Base-by-base conservation (phyloP, 352 stramenopile genomes). In the Thalassiosira mediterranea region DNA sequence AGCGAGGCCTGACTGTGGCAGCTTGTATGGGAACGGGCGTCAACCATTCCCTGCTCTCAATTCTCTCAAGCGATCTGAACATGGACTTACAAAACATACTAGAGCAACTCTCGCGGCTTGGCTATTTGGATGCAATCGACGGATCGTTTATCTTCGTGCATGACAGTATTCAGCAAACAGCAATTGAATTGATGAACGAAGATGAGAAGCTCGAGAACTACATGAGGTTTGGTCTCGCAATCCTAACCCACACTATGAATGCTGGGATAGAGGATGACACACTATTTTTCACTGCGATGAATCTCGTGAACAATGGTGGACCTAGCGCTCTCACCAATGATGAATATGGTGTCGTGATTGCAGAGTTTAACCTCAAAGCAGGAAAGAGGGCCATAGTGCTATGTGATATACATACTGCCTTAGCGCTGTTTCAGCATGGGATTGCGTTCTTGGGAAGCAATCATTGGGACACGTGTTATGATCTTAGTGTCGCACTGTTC, bases 111-210 rank as follows among this genome's bases (percentile, higher is more conserved):
- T 51, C 44, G 8, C 4, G 62, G 21, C 58, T 57, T 34, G 56
- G 66, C 15, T 60, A 40, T n/a, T 21, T 60, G 8, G 26, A 60
- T n/a, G 26, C 32, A 11, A 7, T 19, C 0, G 26, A 11, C 29
- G 37, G 17, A 13, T 13, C 13, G 13, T 42, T 42, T 13, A 42
- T 7, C 34, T 42, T 42, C 34, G 34, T 8, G 4, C 70, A 79
- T 23, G 57, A 75, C 25, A 67, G 56, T 29, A 74, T 79, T 17
- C 31, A 79, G n/a, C 51, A 79, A 64, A 62, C 71, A 48, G 71
- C 54, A 38, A 69, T 74, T 31, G 38, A 60, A 32, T 23, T 59
- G 32, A 79, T 75, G 37, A 31, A 40, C 2, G 56, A 44, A n/a
- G 3, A 64, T 23, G 37, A 79, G 47, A 52, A 46, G 23, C 34